A percentile compares a stretch with the other conserved stretches of the same genome.
phyloP scores from a whole-genome alignment of 495 filamentous ascomycete genomes.

The Hyphodiscus hymeniophilus region DNA sequence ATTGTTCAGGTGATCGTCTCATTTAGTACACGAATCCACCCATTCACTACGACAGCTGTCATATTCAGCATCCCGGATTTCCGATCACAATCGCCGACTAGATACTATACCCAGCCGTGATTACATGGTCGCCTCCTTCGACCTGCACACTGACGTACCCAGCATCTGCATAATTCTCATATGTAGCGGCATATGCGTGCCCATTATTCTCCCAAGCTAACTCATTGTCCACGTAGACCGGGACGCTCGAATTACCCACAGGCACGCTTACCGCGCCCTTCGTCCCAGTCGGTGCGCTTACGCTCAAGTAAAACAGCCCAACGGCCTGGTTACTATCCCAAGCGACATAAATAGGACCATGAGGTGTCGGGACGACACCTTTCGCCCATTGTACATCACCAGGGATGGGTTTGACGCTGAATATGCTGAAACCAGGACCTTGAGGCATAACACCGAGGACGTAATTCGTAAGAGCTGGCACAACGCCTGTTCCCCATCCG shows the following conservation, averaged over 20 bases:
- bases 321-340: constrained; percentile 24
- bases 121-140: constrained; percentile 1
- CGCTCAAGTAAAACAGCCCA: constrained; percentile 13
- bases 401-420: constrained; percentile 28
- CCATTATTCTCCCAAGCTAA: constrained; percentile 6
- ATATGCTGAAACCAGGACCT: constrained; percentile 30
- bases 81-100: no score
- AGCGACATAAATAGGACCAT: constrained; percentile 27
- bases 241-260: constrained; percentile 1
- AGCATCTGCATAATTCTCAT: neutral
- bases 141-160: constrained; percentile 16
- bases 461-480: constrained; percentile 29
- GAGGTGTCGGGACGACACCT: constrained; percentile 31
- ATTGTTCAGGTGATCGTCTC: no score
- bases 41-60: no score
- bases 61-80: no score
- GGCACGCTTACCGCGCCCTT: constrained; percentile 20
- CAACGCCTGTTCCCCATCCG: constrained; percentile 34
- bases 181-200: neutral
- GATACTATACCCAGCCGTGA: constrained; percentile 6
- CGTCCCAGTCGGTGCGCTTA: constrained; percentile 20
- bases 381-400: constrained; percentile 30
- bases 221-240: constrained; percentile 9
- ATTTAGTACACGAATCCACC: no score
- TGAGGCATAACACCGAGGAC: constrained; percentile 34